phyloP scores from a whole-genome alignment of 2,329 filamentous ascomycete species.

The Penicillium brasilianum region DNA sequence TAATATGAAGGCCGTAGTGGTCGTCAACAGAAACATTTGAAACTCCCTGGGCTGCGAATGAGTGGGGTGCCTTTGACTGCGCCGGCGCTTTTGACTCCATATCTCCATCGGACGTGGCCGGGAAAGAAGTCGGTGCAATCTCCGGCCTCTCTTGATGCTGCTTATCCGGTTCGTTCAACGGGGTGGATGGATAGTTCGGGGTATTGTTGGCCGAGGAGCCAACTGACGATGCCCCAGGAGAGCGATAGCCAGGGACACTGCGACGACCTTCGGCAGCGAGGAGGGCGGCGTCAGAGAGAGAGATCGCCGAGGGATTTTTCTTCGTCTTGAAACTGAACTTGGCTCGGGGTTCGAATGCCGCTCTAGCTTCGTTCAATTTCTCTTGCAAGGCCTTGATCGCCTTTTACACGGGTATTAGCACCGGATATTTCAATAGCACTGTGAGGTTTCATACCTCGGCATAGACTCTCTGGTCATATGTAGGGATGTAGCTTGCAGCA shows the following conservation, averaged over 20 bases:
- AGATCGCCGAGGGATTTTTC: conserved; percentile 61
- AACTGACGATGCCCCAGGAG: conserved; percentile 48
- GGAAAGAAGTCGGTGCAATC: conserved; percentile 43
- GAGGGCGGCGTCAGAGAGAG: conserved; percentile 61
- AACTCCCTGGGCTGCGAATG: conserved; percentile 63
- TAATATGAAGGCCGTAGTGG: conserved; percentile 73
- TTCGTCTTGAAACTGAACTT: conserved; percentile 81
- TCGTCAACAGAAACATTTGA: conserved; percentile 67
- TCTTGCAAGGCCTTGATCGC: conserved; percentile 81
- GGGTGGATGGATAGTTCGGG: conserved; percentile 44
- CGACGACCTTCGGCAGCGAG: conserved; percentile 56
- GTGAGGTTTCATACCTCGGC: conserved; percentile 63
- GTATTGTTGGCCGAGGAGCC: conserved; percentile 45
- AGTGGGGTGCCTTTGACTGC: conserved; percentile 23
- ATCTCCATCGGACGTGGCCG: conserved; percentile 29
- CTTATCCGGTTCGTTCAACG: conserved; percentile 42
- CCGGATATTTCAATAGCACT: background rate
- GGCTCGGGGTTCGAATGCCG: conserved; percentile 71
- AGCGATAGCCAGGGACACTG: conserved; percentile 49
- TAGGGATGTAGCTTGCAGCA: conserved; percentile 78
- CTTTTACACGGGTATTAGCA: conserved; percentile 46
- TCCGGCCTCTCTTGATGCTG: conserved; percentile 43
- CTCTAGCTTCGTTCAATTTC: conserved; percentile 72
- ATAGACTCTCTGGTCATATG: conserved; percentile 89
- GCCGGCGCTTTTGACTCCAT: conserved; percentile 29